phyloP scores from a whole-genome alignment of 768 basidiomycete species.

The Udeniomyces megalosporus region DNA sequence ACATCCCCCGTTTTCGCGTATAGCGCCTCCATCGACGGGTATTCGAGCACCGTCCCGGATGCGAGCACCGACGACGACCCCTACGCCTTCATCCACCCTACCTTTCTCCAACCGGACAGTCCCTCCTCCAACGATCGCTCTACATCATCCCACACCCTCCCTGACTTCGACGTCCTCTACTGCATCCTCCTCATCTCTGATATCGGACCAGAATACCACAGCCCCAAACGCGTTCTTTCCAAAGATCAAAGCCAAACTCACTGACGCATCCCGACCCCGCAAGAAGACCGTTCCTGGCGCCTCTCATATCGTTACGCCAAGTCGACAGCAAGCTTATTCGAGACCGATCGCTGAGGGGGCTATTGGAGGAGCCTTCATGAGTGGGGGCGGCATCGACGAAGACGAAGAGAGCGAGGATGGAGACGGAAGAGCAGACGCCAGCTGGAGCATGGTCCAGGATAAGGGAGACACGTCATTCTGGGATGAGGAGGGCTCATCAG shows the following conservation, averaged over 20 bases:
- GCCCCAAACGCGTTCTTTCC: not conserved
- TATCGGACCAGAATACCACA: no score
- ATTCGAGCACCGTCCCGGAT: no score
- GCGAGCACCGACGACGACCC: no score
- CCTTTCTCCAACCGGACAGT: not conserved
- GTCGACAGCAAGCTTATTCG: not conserved
- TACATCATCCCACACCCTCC: not conserved
- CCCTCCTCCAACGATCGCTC: not conserved
- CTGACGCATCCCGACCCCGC: not conserved
- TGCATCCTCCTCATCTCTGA: not conserved
- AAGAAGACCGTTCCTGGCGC: not conserved
- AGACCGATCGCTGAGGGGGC: not conserved
- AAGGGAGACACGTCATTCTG: not conserved
- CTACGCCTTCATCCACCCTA: not conserved
- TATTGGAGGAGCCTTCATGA: not conserved
- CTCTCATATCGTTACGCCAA: constrained; percentile 1
- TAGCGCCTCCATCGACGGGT: not conserved
- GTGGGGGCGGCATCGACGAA: not conserved
- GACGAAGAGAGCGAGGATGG: not conserved
- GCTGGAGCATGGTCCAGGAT: not conserved
- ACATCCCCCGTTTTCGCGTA: not conserved
- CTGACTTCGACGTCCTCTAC: not conserved
- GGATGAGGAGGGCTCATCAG: not conserved
- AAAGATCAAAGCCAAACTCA: constrained; percentile 1
- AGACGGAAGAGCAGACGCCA: not conserved